Evolutionary conservation across 2,329 filamentous ascomycete species (phyloP).

Genomic region (Claviceps maximensis): DNA sequence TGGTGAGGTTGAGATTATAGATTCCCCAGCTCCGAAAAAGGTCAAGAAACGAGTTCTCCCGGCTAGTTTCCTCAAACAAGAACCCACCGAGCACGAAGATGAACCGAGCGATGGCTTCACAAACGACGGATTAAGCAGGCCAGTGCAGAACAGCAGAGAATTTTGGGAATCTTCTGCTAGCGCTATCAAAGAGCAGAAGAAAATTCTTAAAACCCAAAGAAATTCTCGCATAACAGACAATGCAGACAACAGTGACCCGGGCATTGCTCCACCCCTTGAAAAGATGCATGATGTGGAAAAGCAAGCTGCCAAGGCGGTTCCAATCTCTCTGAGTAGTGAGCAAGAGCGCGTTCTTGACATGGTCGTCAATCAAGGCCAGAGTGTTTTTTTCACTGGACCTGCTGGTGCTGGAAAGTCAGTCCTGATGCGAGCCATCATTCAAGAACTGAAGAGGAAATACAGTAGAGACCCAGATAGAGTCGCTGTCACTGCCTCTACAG

Average conservation of each 20-base stretch:
- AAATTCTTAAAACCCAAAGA: slow-evolving; percentile 50
- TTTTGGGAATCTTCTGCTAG: slow-evolving; percentile 65
- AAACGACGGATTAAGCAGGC: slow-evolving; percentile 14
- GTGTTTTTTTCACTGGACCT: slow-evolving; percentile 95
- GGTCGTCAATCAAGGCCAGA: slow-evolving; percentile 67
- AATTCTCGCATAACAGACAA: slow-evolving; percentile 22
- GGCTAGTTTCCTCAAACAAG: slow-evolving; percentile 23
- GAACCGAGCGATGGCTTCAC: background rate
- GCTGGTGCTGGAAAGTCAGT: slow-evolving; percentile 97
- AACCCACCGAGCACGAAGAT: slow-evolving; percentile 21
- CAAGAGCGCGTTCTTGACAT: slow-evolving; percentile 73
- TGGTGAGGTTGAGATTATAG: slow-evolving; percentile 15
- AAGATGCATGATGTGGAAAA: slow-evolving; percentile 30
- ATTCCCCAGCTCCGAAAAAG: slow-evolving; percentile 16
- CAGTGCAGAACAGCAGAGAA: slow-evolving; percentile 21
- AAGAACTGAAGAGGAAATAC: slow-evolving; percentile 64
- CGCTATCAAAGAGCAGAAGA: slow-evolving; percentile 65
- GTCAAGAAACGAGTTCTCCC: slow-evolving; percentile 55
- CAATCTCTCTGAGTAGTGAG: slow-evolving; percentile 69
- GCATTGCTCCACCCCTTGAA: slow-evolving; percentile 13
- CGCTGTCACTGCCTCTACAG: slow-evolving; percentile 90
- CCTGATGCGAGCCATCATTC: slow-evolving; percentile 82
- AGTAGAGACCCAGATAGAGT: slow-evolving; percentile 66
- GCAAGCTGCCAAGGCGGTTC: slow-evolving; percentile 27
- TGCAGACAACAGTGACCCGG: slow-evolving; percentile 15